Percentiles rank a stretch among this genome's conserved stretches.
These are phyloP conservation scores for Coccomyxa subellipsoidea DNA, from an alignment of 163 green algal species.

Conservation along the genomic window DNA sequence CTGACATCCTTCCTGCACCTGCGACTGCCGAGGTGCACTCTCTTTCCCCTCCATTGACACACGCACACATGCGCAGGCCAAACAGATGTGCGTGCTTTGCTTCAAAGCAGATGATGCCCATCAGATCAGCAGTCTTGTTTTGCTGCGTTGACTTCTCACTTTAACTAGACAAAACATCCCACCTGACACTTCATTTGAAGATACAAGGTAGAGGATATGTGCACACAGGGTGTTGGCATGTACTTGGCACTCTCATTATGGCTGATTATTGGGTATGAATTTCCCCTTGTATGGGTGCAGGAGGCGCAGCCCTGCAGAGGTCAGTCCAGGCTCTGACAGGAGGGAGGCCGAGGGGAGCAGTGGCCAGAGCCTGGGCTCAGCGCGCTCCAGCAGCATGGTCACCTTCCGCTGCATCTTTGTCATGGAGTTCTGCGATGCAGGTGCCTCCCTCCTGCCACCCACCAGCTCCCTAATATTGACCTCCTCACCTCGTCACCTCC, in stretches of 20 bases:
- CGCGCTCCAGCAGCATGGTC: background rate
- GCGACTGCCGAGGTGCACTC: background rate
- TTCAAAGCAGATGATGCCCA: too few relatives aligned
- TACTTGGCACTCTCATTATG: too few relatives aligned
- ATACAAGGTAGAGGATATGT: too few relatives aligned
- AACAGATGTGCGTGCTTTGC: too few relatives aligned
- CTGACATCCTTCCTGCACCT: background rate
- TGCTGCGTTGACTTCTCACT: background rate
- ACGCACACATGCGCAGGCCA: background rate
- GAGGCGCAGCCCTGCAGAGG: background rate
- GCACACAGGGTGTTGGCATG: too few relatives aligned
- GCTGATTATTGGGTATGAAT: too few relatives aligned
- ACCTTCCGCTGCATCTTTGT: constrained; percentile 9
- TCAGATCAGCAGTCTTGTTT: too few relatives aligned
- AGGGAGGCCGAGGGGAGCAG: background rate
- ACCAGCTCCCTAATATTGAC: background rate
- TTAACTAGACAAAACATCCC: too few relatives aligned
- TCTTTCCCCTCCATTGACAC: background rate
- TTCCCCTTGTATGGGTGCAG: background rate
- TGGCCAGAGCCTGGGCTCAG: background rate
- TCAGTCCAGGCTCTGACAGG: background rate
- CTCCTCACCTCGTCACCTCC: background rate
- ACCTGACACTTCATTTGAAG: too few relatives aligned
- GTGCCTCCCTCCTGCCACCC: background rate
- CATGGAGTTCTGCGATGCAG: constrained; percentile 10